Conservation (phyloP, 371 early-diverging fungal genomes). For the Mortierella sp. region DNA sequence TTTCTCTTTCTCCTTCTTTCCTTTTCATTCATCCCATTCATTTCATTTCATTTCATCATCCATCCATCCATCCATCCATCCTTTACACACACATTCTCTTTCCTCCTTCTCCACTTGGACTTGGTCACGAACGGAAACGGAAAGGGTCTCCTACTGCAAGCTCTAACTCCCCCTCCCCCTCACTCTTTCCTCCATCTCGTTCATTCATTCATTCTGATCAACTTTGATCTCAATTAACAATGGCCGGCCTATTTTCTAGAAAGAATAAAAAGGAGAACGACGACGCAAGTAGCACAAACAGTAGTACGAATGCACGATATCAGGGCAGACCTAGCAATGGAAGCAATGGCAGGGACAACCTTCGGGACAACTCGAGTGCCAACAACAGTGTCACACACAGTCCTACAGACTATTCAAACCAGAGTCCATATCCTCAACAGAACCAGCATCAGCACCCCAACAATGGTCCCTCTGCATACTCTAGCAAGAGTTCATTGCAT, state of each 20-base stretch:
- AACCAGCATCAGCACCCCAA: constrained; percentile 15
- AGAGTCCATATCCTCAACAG: constrained; percentile 21
- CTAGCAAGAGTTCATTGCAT: constrained; percentile 41
- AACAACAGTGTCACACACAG: constrained; percentile 29
- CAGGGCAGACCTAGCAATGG: constrained; percentile 30
- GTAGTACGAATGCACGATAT: constrained; percentile 17
- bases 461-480: constrained; percentile 8
- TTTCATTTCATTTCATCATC: not conserved
- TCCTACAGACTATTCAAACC: constrained; percentile 19
- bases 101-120: not conserved
- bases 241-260: constrained; percentile 56
- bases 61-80: not conserved
- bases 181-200: not conserved
- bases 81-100: no score
- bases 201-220: not conserved
- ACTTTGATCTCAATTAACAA: not conserved
- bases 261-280: constrained; percentile 50
- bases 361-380: constrained; percentile 21
- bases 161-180: not conserved
- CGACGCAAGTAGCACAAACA: constrained; percentile 20
- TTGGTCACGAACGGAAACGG: constrained; percentile 4
- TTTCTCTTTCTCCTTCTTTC: not conserved
- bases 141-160: not conserved
- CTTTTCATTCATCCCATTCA: not conserved
- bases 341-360: constrained; percentile 8